These are phyloP conservation scores for Fraxinus angustifolia DNA, from an alignment of 305 asterid genomes.

Conservation along the genomic window DNA sequence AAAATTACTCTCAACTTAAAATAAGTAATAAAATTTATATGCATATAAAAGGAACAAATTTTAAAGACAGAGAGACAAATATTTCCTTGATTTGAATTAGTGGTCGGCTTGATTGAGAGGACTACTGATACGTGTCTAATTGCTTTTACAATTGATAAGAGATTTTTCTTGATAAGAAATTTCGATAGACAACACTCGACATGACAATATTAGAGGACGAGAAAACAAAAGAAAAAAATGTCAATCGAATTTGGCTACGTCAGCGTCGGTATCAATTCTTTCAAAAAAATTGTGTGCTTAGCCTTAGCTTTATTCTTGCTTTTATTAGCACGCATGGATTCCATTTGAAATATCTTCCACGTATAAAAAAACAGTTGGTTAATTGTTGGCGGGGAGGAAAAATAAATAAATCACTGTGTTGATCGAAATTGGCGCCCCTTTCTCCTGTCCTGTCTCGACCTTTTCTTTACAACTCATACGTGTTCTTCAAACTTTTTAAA, in stretches of 20 bases:
- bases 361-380: background rate
- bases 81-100: background rate
- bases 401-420: background rate
- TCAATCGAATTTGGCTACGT: too few relatives aligned
- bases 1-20: background rate
- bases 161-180: too few relatives aligned
- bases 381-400: background rate
- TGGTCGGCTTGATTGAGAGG: background rate
- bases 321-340: too few relatives aligned
- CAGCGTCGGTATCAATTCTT: too few relatives aligned
- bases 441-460: slow-evolving; percentile 5
- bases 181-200: too few relatives aligned
- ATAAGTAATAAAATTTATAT: too few relatives aligned
- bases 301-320: too few relatives aligned
- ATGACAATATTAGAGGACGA: too few relatives aligned
- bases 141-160: too few relatives aligned
- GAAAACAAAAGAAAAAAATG: too few relatives aligned
- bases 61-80: background rate
- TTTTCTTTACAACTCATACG: slow-evolving; percentile 14
- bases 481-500: background rate
- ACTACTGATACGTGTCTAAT: background rate
- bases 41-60: background rate
- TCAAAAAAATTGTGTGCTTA: too few relatives aligned
- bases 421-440: slow-evolving; percentile 59
- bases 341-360: background rate